phyloP scores from a whole-genome alignment of 129 eudicot genomes.

The Saussurea involucrata region DNA sequence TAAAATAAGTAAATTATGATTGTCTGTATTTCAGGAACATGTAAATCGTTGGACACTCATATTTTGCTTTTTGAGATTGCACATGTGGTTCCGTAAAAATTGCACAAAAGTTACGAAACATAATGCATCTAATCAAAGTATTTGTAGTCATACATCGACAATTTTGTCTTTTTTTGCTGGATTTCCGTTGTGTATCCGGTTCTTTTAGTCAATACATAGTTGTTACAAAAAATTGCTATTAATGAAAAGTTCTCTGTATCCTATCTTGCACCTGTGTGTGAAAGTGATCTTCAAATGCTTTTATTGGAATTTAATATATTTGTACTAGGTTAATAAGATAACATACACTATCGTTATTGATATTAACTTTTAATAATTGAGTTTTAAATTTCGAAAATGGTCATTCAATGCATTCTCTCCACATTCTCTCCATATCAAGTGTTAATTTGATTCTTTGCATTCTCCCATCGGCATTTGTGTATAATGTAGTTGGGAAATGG shows the following conservation, averaged over 20 bases:
- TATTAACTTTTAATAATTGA: conserved; percentile 19
- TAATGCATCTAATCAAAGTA: conserved; percentile 23
- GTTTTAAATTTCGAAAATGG: not conserved
- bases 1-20: conserved; percentile 24
- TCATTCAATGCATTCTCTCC: not conserved
- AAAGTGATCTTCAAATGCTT: not conserved
- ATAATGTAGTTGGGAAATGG: not conserved
- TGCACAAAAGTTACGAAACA: conserved; percentile 35
- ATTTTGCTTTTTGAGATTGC: conserved; percentile 17
- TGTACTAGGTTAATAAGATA: not conserved
- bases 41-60: conserved; percentile 14
- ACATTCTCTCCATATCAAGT: too few relatives aligned
- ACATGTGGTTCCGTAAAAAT: conserved; percentile 35
- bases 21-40: conserved; percentile 34
- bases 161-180: conserved; percentile 13
- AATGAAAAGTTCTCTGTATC: not conserved
- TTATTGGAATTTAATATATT: not conserved
- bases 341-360: conserved; percentile 8
- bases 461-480: not conserved
- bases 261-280: conserved; percentile 10
- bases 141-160: conserved; percentile 23
- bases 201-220: not conserved
- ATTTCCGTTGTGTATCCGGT: conserved; percentile 10
- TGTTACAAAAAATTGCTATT: not conserved
- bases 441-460: not conserved